Evolutionary conservation across 352 stramenopile genomes (phyloP), one percentile per base, ranked within the genome.

Genomic region (Saprolegnia parasitica): DNA sequence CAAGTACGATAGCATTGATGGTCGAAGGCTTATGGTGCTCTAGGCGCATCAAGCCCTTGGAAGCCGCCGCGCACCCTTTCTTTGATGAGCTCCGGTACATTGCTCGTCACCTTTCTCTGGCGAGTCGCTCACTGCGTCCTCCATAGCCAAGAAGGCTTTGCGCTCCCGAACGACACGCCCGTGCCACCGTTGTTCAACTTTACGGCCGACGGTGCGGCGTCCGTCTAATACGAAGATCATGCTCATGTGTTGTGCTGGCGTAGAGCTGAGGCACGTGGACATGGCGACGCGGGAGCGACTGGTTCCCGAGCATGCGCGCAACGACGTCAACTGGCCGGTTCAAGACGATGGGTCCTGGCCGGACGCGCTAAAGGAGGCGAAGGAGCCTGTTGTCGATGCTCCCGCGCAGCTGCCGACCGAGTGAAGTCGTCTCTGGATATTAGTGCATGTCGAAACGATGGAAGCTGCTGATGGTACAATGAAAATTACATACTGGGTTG

Each of bases 11-110:
- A 76, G 74, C 39, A 21, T 42, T 57, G 18, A 32, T 65, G 10
- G 20, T 18, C n/a, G 8, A 56, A 15, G 58, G 45, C 40, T 49
- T 20, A 18, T 55, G 4, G 39, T 49, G 20, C 15, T 57, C 45
- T 46, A 90, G 83, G 73, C 81, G 84, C 46, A 77, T 83, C 42
- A 89, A 87, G 72, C 86, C 90, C n/a, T 68, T 96, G 40, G 83
- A 96, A 67, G 91, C 91, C 23, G 79, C 89, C 58, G 89, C 88
- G 4, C 97, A 99, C 78, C 79, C 91, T 21, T 99, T 99, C 76
- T 99, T 99, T 74, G 96, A 99, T 73, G 98, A 99, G 73, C 81
- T 99, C 29, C 83, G 96, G 52, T 78, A 96, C 11, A 73, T 82
- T 35, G 68, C 13, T 16, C 24, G 10, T 13, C 66, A 58, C 57